Conservation (phyloP, 768 basidiomycete genomes). For the Botryobasidium botryosum region DNA sequence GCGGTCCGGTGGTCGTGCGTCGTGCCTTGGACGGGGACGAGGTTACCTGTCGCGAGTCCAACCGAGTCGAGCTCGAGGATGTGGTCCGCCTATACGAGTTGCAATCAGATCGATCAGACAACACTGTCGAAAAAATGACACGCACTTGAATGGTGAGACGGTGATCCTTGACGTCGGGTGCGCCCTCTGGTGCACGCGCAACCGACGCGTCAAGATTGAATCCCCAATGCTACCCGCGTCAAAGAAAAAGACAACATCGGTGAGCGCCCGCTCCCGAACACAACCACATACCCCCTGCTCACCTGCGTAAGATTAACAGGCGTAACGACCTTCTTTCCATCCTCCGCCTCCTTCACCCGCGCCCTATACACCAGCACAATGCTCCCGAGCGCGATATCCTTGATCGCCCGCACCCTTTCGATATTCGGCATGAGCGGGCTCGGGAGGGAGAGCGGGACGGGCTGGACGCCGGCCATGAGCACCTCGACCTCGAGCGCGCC, state of each 20-base stretch:
- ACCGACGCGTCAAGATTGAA: constrained; percentile 65
- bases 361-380: constrained; percentile 53
- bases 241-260: no score
- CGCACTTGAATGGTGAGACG: constrained; percentile 25
- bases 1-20: constrained; percentile 31
- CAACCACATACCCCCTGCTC: constrained; percentile 8
- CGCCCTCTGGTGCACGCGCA: constrained; percentile 17
- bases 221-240: constrained; percentile 55
- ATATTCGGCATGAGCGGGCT: constrained; percentile 17
- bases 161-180: constrained; percentile 36
- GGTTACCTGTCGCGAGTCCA: constrained; percentile 36
- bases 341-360: constrained; percentile 27
- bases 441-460: constrained; percentile 16
- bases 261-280: not conserved
- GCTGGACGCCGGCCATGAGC: constrained; percentile 31
- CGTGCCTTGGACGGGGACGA: constrained; percentile 29
- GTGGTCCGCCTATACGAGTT: no score
- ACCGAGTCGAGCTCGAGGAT: constrained; percentile 35
- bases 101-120: no score
- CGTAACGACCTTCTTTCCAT: constrained; percentile 33
- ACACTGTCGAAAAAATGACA: no score
- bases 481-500: constrained; percentile 45
- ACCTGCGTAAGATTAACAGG: constrained; percentile 67
- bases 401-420: constrained; percentile 14
- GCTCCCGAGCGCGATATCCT: constrained; percentile 38